These are phyloP conservation scores for Xylaria grammica DNA, from an alignment of 495 filamentous ascomycete species.

Conservation along the genomic window DNA sequence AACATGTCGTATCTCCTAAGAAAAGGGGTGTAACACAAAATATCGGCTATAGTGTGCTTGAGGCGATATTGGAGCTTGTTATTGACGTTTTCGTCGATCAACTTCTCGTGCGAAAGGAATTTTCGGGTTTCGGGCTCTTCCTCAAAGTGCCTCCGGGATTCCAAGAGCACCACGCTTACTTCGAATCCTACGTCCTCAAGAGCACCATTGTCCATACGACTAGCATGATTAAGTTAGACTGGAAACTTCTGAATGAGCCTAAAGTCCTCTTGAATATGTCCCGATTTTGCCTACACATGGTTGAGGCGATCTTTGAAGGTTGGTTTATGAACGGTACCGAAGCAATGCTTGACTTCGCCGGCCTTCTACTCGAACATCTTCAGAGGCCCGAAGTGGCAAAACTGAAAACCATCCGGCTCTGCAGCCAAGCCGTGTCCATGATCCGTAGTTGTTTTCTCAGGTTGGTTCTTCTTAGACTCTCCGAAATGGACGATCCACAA, in stretches of 20 bases:
- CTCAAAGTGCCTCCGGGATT: conserved; percentile 91
- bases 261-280: conserved; percentile 84
- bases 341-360: conserved; percentile 83
- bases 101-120: conserved; percentile 82
- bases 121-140: conserved; percentile 85
- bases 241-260: conserved; percentile 76
- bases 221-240: conserved; percentile 70
- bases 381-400: conserved; percentile 81
- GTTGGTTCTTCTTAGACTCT: conserved; percentile 78
- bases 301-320: conserved; percentile 91
- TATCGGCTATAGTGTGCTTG: conserved; percentile 71
- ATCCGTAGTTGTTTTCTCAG: conserved; percentile 78
- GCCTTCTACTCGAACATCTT: conserved; percentile 81
- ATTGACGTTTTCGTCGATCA: conserved; percentile 83
- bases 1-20: conserved; percentile 63
- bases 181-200: conserved; percentile 86
- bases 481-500: conserved; percentile 74
- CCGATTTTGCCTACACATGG: conserved; percentile 76
- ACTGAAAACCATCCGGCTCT: conserved; percentile 86
- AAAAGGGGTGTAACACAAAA: conserved; percentile 55
- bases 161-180: conserved; percentile 90
- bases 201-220: conserved; percentile 74
- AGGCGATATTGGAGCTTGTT: conserved; percentile 74
- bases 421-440: conserved; percentile 74
- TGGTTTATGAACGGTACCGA: conserved; percentile 91